Percentiles rank a stretch among this genome's conserved stretches.
Conservation (phyloP, 1,139 yeast species). For the Diutina pseudorugosa region DNA sequence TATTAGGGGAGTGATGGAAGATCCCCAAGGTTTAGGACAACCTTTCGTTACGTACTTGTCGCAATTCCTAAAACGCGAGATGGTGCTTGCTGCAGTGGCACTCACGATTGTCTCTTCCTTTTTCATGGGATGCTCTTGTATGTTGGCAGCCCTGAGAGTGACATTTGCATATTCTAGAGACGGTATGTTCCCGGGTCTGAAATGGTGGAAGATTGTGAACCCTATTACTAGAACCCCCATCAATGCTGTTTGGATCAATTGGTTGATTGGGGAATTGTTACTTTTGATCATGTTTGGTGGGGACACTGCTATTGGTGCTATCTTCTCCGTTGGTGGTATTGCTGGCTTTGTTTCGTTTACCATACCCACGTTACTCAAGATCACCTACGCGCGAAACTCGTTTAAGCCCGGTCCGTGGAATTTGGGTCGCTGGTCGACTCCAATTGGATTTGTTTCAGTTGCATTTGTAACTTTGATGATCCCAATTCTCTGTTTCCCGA, state of each 20-base stretch:
- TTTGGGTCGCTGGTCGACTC: constrained; percentile 42
- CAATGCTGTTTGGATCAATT: constrained; percentile 57
- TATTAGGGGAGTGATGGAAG: constrained; percentile 36
- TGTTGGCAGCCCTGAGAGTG: constrained; percentile 61
- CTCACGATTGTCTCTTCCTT: constrained; percentile 48
- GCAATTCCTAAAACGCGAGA: constrained; percentile 34
- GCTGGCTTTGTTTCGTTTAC: constrained; percentile 61
- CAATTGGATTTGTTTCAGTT: constrained; percentile 29
- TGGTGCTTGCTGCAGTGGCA: constrained; percentile 44
- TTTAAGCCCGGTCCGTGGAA: constrained; percentile 64
- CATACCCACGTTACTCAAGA: constrained; percentile 52
- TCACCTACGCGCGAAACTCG: constrained; percentile 39
- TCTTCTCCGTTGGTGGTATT: constrained; percentile 68
- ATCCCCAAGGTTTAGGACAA: constrained; percentile 40
- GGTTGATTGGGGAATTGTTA: constrained; percentile 42
- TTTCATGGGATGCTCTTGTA: constrained; percentile 60
- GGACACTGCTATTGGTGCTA: constrained; percentile 54
- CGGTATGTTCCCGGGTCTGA: constrained; percentile 53
- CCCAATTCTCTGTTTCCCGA: constrained; percentile 59
- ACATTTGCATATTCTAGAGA: constrained; percentile 62
- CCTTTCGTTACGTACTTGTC: constrained; percentile 49
- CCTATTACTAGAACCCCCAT: constrained; percentile 52
- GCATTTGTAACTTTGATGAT: constrained; percentile 48
- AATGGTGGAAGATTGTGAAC: constrained; percentile 42
- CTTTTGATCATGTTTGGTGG: constrained; percentile 57